Base-by-base conservation (phyloP, 176 grass and related monocot species). In the Raddia guianensis region DNA sequence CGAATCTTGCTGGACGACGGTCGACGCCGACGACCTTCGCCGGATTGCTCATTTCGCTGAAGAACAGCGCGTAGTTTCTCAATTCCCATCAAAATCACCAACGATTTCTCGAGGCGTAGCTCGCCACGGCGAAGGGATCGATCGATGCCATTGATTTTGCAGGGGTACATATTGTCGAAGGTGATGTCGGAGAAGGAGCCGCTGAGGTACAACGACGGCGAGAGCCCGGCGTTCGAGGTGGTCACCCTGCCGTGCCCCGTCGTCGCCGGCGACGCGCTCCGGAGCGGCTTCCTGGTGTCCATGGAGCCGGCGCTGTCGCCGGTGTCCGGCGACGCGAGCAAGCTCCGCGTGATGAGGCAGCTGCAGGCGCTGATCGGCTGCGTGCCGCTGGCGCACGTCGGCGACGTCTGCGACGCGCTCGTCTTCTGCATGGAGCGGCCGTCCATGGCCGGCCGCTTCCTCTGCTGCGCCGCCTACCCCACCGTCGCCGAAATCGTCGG, bases 221-320 rank as follows among this genome's bases (percentile, higher is more conserved):
- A 67, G 49, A 7, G 12, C 68, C 84, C 76, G 70, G 65, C 49
- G 51, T 77, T 86, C 43, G 88, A 94, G 75, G 91, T 94, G 12
- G 91, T 94, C 51, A 94, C 88, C 10, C 2, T 94, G 19, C 35
- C 86, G 9, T 91, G 86, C 33, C 86, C 45, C 37, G 14, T 91
- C n/a, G 91, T 94, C 5, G 83, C 77, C 0, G 92, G 89, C 7
- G 92, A 84, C 70, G 82, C 92, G 15, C 27, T 94, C 12, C 80
- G 84, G 0, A 16, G 12, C 3, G 74, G 2, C 21, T 45, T 69
- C n/a, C 49, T 60, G n/a, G 57, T 76, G 54, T 69, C 90, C 18
- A 12, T 86, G 49, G 75, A 73, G 58, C 0, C 0, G 58, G 7
- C 21, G 68, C 58, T 85, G 27, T 83, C 91, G 37, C 82, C 82